These are phyloP conservation scores for Trichophyton simii DNA, from an alignment of 2,329 filamentous ascomycete genomes.

Conservation along the genomic window DNA sequence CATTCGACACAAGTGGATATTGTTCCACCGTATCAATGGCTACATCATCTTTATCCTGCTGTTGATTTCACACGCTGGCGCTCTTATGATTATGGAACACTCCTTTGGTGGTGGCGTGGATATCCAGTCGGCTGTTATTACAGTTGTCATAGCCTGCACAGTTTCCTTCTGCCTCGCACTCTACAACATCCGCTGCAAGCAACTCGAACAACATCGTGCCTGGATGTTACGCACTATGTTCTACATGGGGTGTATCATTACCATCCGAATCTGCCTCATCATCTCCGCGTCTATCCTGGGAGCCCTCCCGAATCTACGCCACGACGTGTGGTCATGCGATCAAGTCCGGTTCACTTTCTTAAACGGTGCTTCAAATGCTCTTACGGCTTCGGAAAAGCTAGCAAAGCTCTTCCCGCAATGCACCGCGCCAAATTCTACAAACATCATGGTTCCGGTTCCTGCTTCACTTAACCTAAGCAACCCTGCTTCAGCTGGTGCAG, in stretches of 20 bases:
- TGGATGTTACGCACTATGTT: slow-evolving; percentile 51
- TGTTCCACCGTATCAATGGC: slow-evolving; percentile 50
- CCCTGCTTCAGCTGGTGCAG: slow-evolving; percentile 23
- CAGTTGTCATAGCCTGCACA: slow-evolving; percentile 5
- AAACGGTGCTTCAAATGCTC: slow-evolving; percentile 11
- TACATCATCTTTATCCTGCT: slow-evolving; percentile 43
- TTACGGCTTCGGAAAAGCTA: neutral
- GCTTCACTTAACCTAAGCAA: slow-evolving; percentile 18
- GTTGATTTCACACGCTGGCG: slow-evolving; percentile 36
- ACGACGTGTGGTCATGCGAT: slow-evolving; percentile 33
- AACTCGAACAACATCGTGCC: slow-evolving; percentile 51
- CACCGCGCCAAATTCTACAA: slow-evolving; percentile 16
- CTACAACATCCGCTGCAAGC: slow-evolving; percentile 46
- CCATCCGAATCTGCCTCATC: slow-evolving; percentile 26
- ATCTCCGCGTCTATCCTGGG: slow-evolving; percentile 32
- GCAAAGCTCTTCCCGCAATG: slow-evolving; percentile 21
- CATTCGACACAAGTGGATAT: slow-evolving; percentile 36
- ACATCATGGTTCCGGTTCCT: slow-evolving; percentile 14
- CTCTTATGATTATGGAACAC: slow-evolving; percentile 41
- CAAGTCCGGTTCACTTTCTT: slow-evolving; percentile 35
- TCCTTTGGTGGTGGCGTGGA: slow-evolving; percentile 45
- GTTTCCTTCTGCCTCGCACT: slow-evolving; percentile 27
- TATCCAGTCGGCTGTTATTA: slow-evolving; percentile 35
- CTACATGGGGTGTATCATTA: slow-evolving; percentile 23
- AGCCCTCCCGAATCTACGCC: slow-evolving; percentile 20